Evolutionary conservation across 176 grass and related monocot species (phyloP).

Genomic region (Rhipidocladum racemiflorum): DNA sequence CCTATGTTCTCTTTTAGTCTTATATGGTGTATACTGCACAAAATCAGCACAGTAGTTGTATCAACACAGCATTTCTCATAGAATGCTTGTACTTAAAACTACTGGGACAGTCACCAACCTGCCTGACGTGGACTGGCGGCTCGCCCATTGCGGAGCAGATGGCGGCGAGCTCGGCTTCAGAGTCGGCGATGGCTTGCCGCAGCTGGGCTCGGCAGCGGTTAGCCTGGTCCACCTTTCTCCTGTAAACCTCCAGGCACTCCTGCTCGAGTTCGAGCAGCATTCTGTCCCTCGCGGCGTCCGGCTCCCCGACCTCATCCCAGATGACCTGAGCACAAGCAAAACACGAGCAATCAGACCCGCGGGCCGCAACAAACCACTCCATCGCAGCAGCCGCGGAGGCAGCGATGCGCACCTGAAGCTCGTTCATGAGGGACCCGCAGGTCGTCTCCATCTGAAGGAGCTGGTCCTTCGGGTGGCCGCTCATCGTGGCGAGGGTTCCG

Average conservation of each 20-base stretch:
- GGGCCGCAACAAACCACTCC: not conserved
- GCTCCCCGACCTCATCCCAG: constrained; percentile 71
- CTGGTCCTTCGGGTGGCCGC: constrained; percentile 23
- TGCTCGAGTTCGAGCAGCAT: constrained; percentile 61
- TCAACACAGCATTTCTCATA: not conserved
- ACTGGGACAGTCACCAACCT: constrained; percentile 39
- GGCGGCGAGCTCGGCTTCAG: constrained; percentile 57
- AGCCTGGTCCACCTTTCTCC: constrained; percentile 67
- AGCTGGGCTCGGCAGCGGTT: constrained; percentile 64
- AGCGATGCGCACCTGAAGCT: constrained; percentile 50
- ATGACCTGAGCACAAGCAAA: constrained; percentile 39
- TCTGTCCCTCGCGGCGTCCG: constrained; percentile 46
- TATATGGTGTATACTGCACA: not conserved
- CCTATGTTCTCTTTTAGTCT: not conserved
- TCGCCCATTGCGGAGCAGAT: constrained; percentile 64
- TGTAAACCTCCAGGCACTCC: constrained; percentile 58
- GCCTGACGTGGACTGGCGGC: constrained; percentile 41
- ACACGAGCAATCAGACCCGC: not conserved
- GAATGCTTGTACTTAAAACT: not conserved
- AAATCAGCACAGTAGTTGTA: not conserved
- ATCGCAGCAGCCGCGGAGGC: not conserved
- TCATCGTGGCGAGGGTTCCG: constrained; percentile 18
- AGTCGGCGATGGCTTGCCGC: constrained; percentile 59
- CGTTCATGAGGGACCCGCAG: constrained; percentile 56
- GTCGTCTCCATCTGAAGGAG: constrained; percentile 44